phyloP scores from a whole-genome alignment of 768 basidiomycete genomes.

The Mycena rosella region DNA sequence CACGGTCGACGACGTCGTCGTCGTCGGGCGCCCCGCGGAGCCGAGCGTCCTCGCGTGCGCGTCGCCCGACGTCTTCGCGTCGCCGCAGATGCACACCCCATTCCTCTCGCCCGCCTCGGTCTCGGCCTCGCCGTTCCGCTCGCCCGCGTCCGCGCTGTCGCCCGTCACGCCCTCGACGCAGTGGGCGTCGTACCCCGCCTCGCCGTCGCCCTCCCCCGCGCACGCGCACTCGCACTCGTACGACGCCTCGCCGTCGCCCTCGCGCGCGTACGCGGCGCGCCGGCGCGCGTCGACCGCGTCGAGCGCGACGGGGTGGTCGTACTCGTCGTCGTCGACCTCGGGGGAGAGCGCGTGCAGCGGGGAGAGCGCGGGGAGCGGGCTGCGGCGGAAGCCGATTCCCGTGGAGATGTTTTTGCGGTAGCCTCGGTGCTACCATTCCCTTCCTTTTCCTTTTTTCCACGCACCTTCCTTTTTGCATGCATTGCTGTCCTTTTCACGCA shows the following conservation, averaged over 20 bases:
- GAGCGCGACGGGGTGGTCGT: no score
- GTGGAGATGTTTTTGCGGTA: no score
- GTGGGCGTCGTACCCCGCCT: slow-evolving; percentile 5
- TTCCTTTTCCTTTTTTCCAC: no score
- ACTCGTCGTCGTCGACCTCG: no score
- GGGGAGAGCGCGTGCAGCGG: no score
- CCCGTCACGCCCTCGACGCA: neutral
- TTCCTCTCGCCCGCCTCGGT: no score
- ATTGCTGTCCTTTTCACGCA: no score
- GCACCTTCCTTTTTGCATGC: no score
- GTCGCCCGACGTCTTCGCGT: neutral
- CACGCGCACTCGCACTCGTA: neutral
- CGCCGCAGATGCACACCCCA: neutral
- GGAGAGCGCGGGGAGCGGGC: no score
- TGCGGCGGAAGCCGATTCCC: no score
- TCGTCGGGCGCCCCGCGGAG: neutral
- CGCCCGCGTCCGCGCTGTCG: neutral
- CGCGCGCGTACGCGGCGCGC: neutral
- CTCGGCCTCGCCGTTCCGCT: neutral
- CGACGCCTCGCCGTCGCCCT: neutral
- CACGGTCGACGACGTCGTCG: neutral
- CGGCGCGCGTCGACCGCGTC: no score
- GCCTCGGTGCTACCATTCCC: no score
- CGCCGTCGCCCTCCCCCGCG: neutral
- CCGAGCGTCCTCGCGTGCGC: neutral